These are phyloP conservation scores for Cryptosporidium parvum DNA, from an alignment of 169 alveolate genomes.

Conservation along the genomic window DNA sequence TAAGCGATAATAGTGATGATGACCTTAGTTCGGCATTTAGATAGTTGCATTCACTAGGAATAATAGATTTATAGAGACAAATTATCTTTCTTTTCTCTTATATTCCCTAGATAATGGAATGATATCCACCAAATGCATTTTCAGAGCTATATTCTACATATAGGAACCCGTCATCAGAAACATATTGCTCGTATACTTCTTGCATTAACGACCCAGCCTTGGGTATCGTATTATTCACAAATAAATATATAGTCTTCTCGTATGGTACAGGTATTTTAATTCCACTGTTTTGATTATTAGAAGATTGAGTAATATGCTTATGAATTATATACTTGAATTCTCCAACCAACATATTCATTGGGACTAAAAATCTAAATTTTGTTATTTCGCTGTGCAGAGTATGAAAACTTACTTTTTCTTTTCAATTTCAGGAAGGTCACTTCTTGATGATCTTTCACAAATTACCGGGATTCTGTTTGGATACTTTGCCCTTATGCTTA, in stretches of 20 bases:
- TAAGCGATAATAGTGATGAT: constrained; percentile 60
- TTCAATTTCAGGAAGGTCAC: constrained; percentile 81
- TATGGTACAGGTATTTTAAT: constrained; percentile 77
- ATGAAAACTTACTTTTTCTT: constrained; percentile 79
- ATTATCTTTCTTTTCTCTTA: neutral
- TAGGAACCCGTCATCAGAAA: constrained; percentile 87
- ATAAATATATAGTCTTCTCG: constrained; percentile 85
- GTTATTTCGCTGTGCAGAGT: constrained; percentile 42
- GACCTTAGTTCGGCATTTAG: constrained; percentile 72
- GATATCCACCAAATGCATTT: constrained; percentile 81
- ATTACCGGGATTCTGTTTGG: constrained; percentile 92
- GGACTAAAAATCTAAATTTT: constrained; percentile 84
- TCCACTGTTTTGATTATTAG: constrained; percentile 74
- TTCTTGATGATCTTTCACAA: constrained; percentile 83
- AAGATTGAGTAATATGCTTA: constrained; percentile 84
- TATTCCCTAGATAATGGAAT: neutral
- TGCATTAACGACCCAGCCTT: constrained; percentile 86
- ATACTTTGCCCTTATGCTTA: constrained; percentile 86
- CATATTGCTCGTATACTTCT: constrained; percentile 86
- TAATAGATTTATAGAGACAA: neutral
- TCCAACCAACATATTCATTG: constrained; percentile 89
- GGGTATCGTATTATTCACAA: constrained; percentile 85
- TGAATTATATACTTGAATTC: constrained; percentile 90
- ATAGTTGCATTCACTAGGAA: neutral
- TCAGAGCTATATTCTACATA: constrained; percentile 87